Base-by-base conservation (phyloP, 805 yeast species). In the Suhomyces sp. region DNA sequence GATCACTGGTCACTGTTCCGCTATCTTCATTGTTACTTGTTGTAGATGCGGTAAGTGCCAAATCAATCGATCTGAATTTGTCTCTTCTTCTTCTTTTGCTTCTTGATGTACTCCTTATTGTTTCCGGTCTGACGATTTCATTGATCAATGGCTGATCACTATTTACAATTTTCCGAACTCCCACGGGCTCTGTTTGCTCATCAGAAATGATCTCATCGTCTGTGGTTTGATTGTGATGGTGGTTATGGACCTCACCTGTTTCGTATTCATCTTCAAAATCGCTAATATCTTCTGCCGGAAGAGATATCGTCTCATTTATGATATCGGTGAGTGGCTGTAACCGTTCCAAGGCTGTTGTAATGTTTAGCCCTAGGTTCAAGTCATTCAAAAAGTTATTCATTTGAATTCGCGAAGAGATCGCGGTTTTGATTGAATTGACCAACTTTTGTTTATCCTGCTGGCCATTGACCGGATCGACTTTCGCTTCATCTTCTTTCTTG, bases 121-220 rank as follows among this genome's bases (percentile, higher is more conserved):
- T 28, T 16, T 65, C 70, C 3, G 81, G 82, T 23, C 69, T 62
- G 16, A 77, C 72, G 28, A 78, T 68, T 24, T 76, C 79, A 45
- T 68, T 71, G 10, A 75, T 53, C 29, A 75, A 56, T 1, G 81
- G 81, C 19, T 68, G 64, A 20, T 63, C 69, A 29, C 65, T 65
- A 41, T 71, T 70, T 2, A 61, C 67, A 6, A 79, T 76, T 4
- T 63, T 63, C 9, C 61, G 66, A 11, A 77, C 75, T 0, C 79
- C 81, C n/a, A 60, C 69, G 0, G 84, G 83, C 43, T 76, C 83
- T 4, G 76, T 52, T 19, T 43, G 51, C 22, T 51, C 50, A 5
- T 54, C 56, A 12, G 51, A 46, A 13, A 19, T 43, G 42, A 24
- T 27, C 28, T 43, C 53, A 3, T 31, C 31, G 16, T 29, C 42